Base-by-base conservation (phyloP, 2,329 filamentous ascomycete species). In the Pseudogymnoascus sp. region DNA sequence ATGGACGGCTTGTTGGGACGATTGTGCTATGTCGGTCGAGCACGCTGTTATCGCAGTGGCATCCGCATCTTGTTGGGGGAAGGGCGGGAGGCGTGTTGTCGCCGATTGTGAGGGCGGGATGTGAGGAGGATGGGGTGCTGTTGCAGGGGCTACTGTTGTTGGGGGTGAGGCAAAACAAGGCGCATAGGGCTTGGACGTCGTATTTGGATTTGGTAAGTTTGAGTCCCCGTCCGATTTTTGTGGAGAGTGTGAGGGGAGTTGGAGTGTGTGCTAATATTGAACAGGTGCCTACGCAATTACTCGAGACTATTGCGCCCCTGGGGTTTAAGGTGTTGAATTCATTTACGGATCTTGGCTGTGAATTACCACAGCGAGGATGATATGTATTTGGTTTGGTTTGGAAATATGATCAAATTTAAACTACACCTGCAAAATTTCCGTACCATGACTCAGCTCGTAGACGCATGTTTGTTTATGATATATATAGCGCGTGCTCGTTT, bases 141-240 rank as follows among this genome's bases (percentile, higher is more conserved):
- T 76, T 89, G 69, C 86, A 89, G 72, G 86, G 86, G 0, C 72
- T 89, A 66, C 83, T 89, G 24, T 70, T 89, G 65, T 74, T 89
- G 59, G 86, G 85, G 1, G 85, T 89, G 70, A 80, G 83, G 65
- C 86, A 89, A 74, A 83, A 88, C 72, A 87, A 86, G 68, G 80
- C 81, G 67, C 82, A 87, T 70, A 83, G 83, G n/a, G 82, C 82
- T 62, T 82, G 80, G 70, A 81, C 81, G 14, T 84, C 84, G 62
- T 37, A 40, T 33, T 41, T 63, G 59, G 50, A 61, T 61, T 7
- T 37, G 62, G 62, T 63, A 16, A 46, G 62, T 62, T 37, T 31
- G 22, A 35, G 11, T 33, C 14, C 59, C 19, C 8, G 1, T 28
- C 7, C 4, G 8, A 10, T 5, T 59, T 5, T 59, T 19, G 59